Conservation (phyloP, 768 basidiomycete species). For the Dentipellis fragilis region DNA sequence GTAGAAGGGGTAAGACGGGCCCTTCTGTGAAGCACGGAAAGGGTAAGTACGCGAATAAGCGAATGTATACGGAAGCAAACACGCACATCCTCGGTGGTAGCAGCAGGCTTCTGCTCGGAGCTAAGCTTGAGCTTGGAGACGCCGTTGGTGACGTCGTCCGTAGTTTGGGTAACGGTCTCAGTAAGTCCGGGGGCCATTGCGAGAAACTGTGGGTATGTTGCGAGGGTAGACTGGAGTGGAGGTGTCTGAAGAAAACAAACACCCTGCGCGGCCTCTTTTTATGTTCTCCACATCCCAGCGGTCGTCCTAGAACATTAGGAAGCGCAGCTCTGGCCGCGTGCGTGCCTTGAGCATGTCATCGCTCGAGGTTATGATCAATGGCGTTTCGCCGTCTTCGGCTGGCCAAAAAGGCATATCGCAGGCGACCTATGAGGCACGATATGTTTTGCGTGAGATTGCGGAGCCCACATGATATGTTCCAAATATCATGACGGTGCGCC, state of each 20-base stretch:
- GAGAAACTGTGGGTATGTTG: not conserved
- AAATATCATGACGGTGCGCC: not conserved
- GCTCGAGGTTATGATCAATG: not conserved
- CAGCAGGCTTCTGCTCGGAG: not conserved
- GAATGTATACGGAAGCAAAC: not conserved
- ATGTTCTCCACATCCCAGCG: not conserved
- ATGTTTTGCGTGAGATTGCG: not conserved
- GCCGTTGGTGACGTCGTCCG: not conserved
- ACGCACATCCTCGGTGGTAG: not conserved
- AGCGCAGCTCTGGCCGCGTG: not conserved
- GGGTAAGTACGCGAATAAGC: not conserved
- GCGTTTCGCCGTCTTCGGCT: not conserved
- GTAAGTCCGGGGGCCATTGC: not conserved
- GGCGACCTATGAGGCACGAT: not conserved
- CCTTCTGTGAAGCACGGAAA: not conserved
- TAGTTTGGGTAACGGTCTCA: not conserved
- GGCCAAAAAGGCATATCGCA: not conserved
- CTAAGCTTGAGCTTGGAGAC: not conserved
- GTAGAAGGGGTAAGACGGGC: constrained; percentile 1
- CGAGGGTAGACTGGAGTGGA: not conserved
- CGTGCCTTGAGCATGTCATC: not conserved
- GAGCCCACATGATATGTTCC: not conserved
- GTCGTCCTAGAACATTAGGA: not conserved
- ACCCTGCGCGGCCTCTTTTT: not conserved
- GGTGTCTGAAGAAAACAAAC: not conserved